Evolutionary conservation across 78 protist genomes (phyloP).

Genomic region (Cavenderia fasciculata): DNA sequence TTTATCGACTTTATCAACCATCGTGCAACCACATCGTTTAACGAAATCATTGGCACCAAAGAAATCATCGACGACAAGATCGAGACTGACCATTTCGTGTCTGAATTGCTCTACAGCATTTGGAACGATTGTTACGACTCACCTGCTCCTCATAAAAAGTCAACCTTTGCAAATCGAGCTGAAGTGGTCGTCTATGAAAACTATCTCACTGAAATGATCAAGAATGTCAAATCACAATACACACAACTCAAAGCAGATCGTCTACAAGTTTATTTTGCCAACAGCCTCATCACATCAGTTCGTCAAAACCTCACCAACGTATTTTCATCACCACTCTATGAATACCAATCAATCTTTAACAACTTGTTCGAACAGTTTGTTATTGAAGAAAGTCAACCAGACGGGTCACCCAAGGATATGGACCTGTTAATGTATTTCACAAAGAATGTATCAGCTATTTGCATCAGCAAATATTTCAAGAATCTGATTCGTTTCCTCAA

Average conservation of each 20-base stretch:
- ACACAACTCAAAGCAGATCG: not conserved
- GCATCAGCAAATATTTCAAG: conserved; percentile 33
- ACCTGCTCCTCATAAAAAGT: not conserved
- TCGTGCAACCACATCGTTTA: conserved; percentile 26
- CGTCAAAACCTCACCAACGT: not conserved
- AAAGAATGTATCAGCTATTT: conserved; percentile 25
- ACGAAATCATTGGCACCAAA: not conserved
- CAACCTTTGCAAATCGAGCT: not conserved
- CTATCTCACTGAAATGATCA: not conserved
- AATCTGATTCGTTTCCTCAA: not conserved
- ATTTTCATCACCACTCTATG: not conserved
- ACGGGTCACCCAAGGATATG: not conserved
- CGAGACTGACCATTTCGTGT: conserved; percentile 9
- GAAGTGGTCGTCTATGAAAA: conserved; percentile 29
- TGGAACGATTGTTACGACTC: conserved; percentile 9
- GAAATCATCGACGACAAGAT: not conserved
- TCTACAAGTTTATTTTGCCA: not conserved
- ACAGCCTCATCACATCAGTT: not conserved
- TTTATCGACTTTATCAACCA: conserved; percentile 13
- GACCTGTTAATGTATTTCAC: conserved; percentile 10
- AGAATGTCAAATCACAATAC: not conserved
- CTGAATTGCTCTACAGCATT: conserved; percentile 29
- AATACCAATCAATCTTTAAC: not conserved
- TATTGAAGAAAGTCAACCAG: too few species aligned
- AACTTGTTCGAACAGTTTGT: too few species aligned